Evolutionary conservation across 176 grass and related monocot species (phyloP).

Genomic region (Oryza meyeriana): DNA sequence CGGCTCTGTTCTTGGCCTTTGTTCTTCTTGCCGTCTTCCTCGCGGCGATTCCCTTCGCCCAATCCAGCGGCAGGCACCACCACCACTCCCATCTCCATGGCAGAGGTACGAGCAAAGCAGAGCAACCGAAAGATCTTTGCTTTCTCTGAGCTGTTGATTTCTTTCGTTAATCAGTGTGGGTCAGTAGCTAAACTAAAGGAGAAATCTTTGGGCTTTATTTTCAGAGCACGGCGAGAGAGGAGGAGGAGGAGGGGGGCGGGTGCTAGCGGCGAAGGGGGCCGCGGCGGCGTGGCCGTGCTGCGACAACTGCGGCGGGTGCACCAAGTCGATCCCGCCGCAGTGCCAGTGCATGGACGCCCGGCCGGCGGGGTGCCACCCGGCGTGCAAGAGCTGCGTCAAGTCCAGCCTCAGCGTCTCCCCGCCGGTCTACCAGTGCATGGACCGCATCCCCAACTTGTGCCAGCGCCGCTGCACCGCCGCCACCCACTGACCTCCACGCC

Average conservation of each 20-base stretch:
- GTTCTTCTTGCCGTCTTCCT: slow-evolving; percentile 14
- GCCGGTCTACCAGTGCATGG: slow-evolving; percentile 77
- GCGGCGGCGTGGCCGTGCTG: slow-evolving; percentile 61
- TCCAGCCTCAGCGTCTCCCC: slow-evolving; percentile 57
- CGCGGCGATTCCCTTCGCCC: neutral
- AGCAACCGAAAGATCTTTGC: neutral
- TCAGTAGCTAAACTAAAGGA: neutral
- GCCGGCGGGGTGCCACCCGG: slow-evolving; percentile 63
- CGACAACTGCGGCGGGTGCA: slow-evolving; percentile 71
- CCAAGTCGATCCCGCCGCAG: slow-evolving; percentile 38
- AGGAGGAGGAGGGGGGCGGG: neutral
- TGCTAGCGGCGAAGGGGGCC: neutral
- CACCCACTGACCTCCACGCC: neutral
- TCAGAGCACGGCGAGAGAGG: neutral
- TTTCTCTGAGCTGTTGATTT: neutral
- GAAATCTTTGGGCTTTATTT: neutral
- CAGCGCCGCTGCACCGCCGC: slow-evolving; percentile 39
- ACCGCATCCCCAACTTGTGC: slow-evolving; percentile 60
- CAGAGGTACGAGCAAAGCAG: slow-evolving; percentile 23
- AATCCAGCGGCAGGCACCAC: slow-evolving; percentile 42
- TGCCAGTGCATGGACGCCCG: slow-evolving; percentile 68
- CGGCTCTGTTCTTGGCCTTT: slow-evolving; percentile 10
- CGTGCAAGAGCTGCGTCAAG: slow-evolving; percentile 70
- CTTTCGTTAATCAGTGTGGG: neutral
- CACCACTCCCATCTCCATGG: slow-evolving; percentile 18